A percentile compares a stretch with the other conserved stretches of the same genome.
phyloP scores from a whole-genome alignment of 495 filamentous ascomycete species.

The Staphylotrichum tortipilum region DNA sequence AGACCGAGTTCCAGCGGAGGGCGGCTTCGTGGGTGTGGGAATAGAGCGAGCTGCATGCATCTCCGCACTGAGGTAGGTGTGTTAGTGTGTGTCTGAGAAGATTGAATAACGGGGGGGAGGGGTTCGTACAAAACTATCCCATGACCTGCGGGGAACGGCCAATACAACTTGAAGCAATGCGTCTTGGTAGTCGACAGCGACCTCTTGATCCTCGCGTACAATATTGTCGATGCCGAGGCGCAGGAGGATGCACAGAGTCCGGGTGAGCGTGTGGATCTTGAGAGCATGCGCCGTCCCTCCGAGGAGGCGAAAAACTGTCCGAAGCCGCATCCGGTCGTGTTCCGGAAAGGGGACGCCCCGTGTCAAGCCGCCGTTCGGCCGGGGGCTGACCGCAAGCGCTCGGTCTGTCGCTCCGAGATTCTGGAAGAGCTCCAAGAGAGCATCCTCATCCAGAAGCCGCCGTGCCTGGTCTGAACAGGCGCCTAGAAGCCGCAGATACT shows the following conservation, averaged over 20 bases:
- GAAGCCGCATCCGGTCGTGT: constrained; percentile 28
- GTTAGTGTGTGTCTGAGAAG: background rate
- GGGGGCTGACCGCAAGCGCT: constrained; percentile 7
- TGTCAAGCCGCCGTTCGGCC: background rate
- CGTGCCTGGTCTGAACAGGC: constrained; percentile 30
- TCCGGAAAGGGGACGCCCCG: constrained; percentile 20
- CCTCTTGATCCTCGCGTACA: constrained; percentile 27
- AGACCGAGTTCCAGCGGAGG: constrained; percentile 43
- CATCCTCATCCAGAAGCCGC: constrained; percentile 29
- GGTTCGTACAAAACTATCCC: constrained; percentile 18
- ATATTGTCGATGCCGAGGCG: constrained; percentile 49
- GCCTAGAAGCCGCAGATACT: constrained; percentile 48
- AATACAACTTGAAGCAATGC: constrained; percentile 8
- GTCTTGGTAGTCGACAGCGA: constrained; percentile 21
- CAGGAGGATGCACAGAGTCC: constrained; percentile 29
- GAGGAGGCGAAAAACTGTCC: constrained; percentile 28
- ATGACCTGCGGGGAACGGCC: constrained; percentile 13
- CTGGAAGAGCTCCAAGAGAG: constrained; percentile 33
- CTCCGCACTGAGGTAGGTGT: constrained; percentile 37
- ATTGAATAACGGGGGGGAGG: constrained; percentile 5
- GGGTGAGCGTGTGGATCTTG: constrained; percentile 13
- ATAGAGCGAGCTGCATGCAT: constrained; percentile 47
- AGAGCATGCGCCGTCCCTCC: constrained; percentile 20
- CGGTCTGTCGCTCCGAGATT: constrained; percentile 32
- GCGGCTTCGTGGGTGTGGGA: constrained; percentile 39